Evolutionary conservation across 192 early-diverging fungal species (phyloP), one percentile per base, ranked within the genome.

Genomic region (Coemansia sp.): DNA sequence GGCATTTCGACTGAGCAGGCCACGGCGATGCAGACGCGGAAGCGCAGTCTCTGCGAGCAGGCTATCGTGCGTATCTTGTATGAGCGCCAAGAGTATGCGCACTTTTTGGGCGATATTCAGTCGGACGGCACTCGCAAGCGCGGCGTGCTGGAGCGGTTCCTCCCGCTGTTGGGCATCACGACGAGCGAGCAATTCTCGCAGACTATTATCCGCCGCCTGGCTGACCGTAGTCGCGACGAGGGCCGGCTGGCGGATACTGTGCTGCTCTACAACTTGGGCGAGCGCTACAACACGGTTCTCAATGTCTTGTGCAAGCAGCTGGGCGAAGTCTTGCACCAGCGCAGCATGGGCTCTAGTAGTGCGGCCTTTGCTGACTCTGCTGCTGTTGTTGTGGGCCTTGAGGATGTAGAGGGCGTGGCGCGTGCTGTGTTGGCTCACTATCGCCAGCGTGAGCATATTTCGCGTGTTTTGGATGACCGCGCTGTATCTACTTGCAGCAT

Each of bases 161-260:
- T 84, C 61, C 72, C 78, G 8, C 75, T 95, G 27, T 73, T 94
- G 61, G 86, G 87, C 14, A 82, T 94, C 11, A 79, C 72, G 11
- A 79, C 72, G 32, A 67, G 80, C 34, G 77, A 82, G 17, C 91
- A 92, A 59, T 89, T 93, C 68, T 66, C 92, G 38, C 83, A 87
- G 32, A 63, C 82, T 4, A 89, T 98, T 32, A 76, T 90, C 7
- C 70, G 86, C 6, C 84, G 84, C 41, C 84, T 93, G 25, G 95
- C 94, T 3, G 83, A 89, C 67, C 82, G 87, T 36, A 90, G 89
- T 61, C 90, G 87, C 41, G 82, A 86, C 39, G 86, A 89, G 57
- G 92, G 92, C 0, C 84, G 85, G 3, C 83, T 92, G 41, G 83
- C 77, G 17, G 93, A 95, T 69, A 89, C 93, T 1, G 86, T 95